Evolutionary conservation across 2,329 filamentous ascomycete genomes (phyloP), one percentile per base, ranked within the genome.

Genomic region (Calonectria montana): DNA sequence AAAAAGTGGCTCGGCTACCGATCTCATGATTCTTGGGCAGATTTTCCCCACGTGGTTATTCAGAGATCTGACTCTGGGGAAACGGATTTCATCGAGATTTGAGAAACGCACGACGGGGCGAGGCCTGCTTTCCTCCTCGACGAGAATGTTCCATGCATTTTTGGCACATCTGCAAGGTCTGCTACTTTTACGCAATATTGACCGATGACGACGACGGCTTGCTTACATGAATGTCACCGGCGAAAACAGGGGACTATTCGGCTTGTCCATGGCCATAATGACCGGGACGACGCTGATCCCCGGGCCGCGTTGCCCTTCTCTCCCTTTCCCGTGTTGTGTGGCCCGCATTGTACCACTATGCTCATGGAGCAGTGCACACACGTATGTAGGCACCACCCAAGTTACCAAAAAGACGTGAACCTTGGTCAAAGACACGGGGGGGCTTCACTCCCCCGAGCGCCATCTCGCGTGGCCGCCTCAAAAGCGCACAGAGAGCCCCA

Each of bases 381-480:
- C 63, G 45, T 25, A 55, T 15, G 10, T 15, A 65, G 37, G 27
- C 41, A 65, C 62, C 63, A 53, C 61, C 37, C 27, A 45, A 31
- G 39, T 21, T 55, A 63, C 61, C 37, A 23, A 35, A 23, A 53
- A 41, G 31, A 27, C 21, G 23, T 18, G 43, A 23, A 39, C 29
- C 37, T 50, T 18, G 31, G 23, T 43, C 21, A 21, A 41, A 61
- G 41, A 41, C n/a, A 68, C 53, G 25, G 21, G 25, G 18, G 16
- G 41, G 8, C 64, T 37, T 48, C 29, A 45, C 45, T 31, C 18
- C 13, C 27, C 37, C 41, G 37, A 75, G 74, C 76, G 74, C 73
- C 74, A 79, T 79, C 77, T 78, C 77, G 77, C 77, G 77, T 79
- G 77, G 77, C 74, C 71, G 75, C 74, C 76, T 74, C 75, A 62